A percentile compares a stretch with the other conserved stretches of the same genome.
phyloP scores from a whole-genome alignment of 108 stramenopile species.

The Parmales sp. region DNA sequence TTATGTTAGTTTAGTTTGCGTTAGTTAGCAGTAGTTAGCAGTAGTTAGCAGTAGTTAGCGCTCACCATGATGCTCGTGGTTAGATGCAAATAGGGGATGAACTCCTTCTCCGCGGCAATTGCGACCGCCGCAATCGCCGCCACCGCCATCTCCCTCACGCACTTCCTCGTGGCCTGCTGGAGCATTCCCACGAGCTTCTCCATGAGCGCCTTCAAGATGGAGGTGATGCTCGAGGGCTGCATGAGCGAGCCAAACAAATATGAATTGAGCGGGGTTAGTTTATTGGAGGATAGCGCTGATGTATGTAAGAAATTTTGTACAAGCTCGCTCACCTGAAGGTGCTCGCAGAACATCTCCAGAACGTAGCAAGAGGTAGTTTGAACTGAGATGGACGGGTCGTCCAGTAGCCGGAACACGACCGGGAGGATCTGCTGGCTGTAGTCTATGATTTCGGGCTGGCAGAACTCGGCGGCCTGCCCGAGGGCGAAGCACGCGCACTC shows the following conservation, averaged over 20 bases:
- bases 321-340: too few species aligned
- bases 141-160: constrained; percentile 93
- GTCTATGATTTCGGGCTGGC: constrained; percentile 89
- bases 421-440: constrained; percentile 83
- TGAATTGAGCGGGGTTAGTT: not conserved
- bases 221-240: constrained; percentile 71
- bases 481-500: constrained; percentile 95
- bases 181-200: constrained; percentile 79
- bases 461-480: constrained; percentile 92
- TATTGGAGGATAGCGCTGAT: not conserved
- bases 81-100: constrained; percentile 82
- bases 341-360: constrained; percentile 96
- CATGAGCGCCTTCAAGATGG: constrained; percentile 78
- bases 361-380: constrained; percentile 93
- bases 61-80: constrained; percentile 74
- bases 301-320: too few species aligned
- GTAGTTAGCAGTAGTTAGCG: too few species aligned
- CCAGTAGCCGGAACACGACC: constrained; percentile 79
- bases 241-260: too few species aligned
- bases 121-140: constrained; percentile 93
- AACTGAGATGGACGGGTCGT: constrained; percentile 74
- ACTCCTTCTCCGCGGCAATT: constrained; percentile 89
- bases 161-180: constrained; percentile 73
- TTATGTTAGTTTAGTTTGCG: too few species aligned
- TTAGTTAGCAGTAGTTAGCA: too few species aligned